Base-by-base conservation (phyloP, 371 early-diverging fungal species). In the Haplosporangium sp. region DNA sequence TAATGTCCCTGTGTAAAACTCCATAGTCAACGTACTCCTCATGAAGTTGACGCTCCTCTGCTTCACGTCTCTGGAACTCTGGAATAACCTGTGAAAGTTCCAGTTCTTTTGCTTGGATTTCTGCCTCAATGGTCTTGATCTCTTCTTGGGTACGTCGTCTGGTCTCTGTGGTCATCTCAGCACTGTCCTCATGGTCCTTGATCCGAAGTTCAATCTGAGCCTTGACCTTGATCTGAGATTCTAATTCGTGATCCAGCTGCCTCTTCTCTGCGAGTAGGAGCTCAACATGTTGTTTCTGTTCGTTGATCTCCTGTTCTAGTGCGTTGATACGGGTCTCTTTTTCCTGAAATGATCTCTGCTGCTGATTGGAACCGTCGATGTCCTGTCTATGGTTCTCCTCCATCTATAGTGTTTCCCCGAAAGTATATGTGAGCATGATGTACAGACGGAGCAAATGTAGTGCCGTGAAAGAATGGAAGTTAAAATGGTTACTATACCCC, bases 141-240 rank as follows among this genome's bases (percentile, higher is more conserved):
- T 92, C 90, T 14, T 59, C 58, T 2, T 79, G 67, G 58, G 83
- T 69, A 48, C 73, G 76, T 43, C 64, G 67, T 81, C 52, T 82
- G 63, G 79, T 77, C 82, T 83, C 69, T 16, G 62, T 13, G 20
- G 64, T 65, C 50, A 61, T 57, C 18, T 83, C 86, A 42, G 83
- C 82, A 29, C 84, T 82, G 50, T 87, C 85, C 57, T 88, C 87
- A 11, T 89, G 64, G 56, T 90, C 90, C 43, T 83, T 85, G 60
- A 89, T 79, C 16, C 80, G 56, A 10, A 90, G 74, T 64, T 90
- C 89, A 47, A 89, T 77, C 64, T 87, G 86, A 12, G 90, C 88
- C 62, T 85, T 82, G 50, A 58, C 69, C 57, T 87, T 88, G 77
- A 88, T 83, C 64, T 84, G 65, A 3, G 85, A 75, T 40, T 89